Evolutionary conservation across 108 stramenopile genomes (phyloP), one percentile per base, ranked within the genome.

Genomic region (Aureococcus anophagefferens): DNA sequence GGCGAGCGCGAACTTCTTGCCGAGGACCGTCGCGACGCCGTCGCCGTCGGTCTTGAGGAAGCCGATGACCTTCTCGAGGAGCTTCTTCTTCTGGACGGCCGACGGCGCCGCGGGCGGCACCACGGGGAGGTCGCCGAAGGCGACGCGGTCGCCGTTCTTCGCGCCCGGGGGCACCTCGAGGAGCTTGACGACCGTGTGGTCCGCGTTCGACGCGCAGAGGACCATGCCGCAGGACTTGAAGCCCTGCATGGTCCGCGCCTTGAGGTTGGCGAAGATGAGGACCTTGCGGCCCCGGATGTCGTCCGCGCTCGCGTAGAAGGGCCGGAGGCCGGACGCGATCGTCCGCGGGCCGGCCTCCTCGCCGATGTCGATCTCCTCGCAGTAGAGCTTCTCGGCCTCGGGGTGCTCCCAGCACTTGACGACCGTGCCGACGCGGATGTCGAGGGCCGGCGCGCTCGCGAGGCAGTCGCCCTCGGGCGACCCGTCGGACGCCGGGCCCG

Each of bases 221-320:
- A 99, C 99, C 99, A 99, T 99, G 28, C 99, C 97, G 72, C 93
- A 85, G 25, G 88, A 89, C 75, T 86, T 88, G 84, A 98, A 98
- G 31, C 91, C 94, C 9, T 91, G 93, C 21, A 98, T 80, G 72
- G 93, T 95, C 76, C 94, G 94, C n/a, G 96, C 80, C 85, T 96
- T 98, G 70, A 99, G 80, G 77, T 99, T 99, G 69, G 90, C 82
- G 63, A 98, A 92, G 21, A 99, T 97, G 68, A 97, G 76, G 46
- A 98, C 81, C 65, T 91, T 74, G 63, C 89, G 86, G 14, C 92
- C 93, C 46, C 69, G 31, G 73, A 93, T 85, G 92, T 96, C 91
- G 77, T 91, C 84, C 29, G 93, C 94, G 69, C 81, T 68, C 7
- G 82, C 81, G 82, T 94, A 94, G 82, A 97, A 92, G 13, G 82